Base-by-base conservation (phyloP, 306 rosid species). In the Prunus padus region DNA sequence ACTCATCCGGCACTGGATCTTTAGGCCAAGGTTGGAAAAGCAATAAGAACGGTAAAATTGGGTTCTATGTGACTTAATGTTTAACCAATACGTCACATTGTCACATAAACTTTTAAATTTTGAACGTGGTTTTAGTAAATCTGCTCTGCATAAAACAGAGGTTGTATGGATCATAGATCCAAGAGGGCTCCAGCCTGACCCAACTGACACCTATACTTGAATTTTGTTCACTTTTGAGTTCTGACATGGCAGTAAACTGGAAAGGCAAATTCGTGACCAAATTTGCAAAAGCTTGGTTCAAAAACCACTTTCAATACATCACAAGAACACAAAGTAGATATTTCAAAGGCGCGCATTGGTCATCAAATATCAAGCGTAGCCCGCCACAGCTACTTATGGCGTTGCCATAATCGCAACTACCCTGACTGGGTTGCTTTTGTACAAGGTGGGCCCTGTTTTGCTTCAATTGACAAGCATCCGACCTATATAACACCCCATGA, bases 351-450 rank as follows among this genome's bases (percentile, higher is more conserved):
- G n/a, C 4, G 50, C 33, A 4, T 31, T 31, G 5, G 33, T 31
- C 33, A 31, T 31, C 33, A 31, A 31, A 31, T 31, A 31, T 51
- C 56, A 51, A 19, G 20, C 42, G 9, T 37, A 6, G 9, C 9
- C 9, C 0, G 42, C 2, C 8, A 13, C 30, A 33, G 13, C 45
- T 6, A 1, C 62, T 5, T 9, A 22, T 22, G 5, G 16, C 10
- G 47, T 28, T 61, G 49, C 49, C 19, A 40, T 52, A 16, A 65
- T 50, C 72, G 25, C 81, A 78, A 15, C 67, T 71, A 63, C 76
- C 20, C 30, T 11, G 19, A 11, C n/a, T 0, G 54, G 9, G 54
- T 25, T 8, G 44, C 13, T 33, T 64, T 19, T 33, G 9, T n/a
- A 18, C 65, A 47, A 37, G 50, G 77, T 73, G 77, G 77, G 13